Evolutionary conservation across 2,329 filamentous ascomycete species (phyloP).

Genomic region (Aspergillus unguis): DNA sequence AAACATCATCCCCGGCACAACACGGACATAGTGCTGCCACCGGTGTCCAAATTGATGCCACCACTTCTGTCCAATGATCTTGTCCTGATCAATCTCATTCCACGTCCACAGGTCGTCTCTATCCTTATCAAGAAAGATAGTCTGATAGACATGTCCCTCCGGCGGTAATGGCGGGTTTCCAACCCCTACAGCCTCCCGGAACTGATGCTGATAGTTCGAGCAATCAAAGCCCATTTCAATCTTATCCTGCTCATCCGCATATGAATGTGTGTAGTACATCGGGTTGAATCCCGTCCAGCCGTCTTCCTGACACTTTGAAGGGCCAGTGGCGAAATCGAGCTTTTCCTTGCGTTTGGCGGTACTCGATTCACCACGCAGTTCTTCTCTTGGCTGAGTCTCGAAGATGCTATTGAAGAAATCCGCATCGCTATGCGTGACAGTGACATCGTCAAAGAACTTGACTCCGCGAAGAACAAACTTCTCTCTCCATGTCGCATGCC

Average conservation of each 20-base stretch:
- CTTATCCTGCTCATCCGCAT: conserved; percentile 52
- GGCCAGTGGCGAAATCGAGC: conserved; percentile 43
- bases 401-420: conserved; percentile 59
- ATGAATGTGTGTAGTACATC: conserved; percentile 61
- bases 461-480: conserved; percentile 67
- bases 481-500: conserved; percentile 58
- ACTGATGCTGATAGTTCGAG: conserved; percentile 72
- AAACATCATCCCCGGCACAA: conserved; percentile 69
- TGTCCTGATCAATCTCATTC: conserved; percentile 54
- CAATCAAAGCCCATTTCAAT: conserved; percentile 68
- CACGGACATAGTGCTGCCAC: conserved; percentile 59
- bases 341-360: conserved; percentile 46
- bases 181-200: conserved; percentile 45
- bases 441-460: conserved; percentile 61
- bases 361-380: conserved; percentile 48
- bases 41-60: conserved; percentile 62
- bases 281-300: conserved; percentile 50
- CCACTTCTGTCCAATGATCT: conserved; percentile 59
- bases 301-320: conserved; percentile 28
- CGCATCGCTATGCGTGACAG: conserved; percentile 58
- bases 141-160: conserved; percentile 66
- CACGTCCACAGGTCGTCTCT: conserved; percentile 57
- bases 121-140: conserved; percentile 58
- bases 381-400: conserved; percentile 51
- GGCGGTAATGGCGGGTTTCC: conserved; percentile 38